phyloP scores from a whole-genome alignment of 2,329 filamentous ascomycete species.

The Anthostomella pinea region DNA sequence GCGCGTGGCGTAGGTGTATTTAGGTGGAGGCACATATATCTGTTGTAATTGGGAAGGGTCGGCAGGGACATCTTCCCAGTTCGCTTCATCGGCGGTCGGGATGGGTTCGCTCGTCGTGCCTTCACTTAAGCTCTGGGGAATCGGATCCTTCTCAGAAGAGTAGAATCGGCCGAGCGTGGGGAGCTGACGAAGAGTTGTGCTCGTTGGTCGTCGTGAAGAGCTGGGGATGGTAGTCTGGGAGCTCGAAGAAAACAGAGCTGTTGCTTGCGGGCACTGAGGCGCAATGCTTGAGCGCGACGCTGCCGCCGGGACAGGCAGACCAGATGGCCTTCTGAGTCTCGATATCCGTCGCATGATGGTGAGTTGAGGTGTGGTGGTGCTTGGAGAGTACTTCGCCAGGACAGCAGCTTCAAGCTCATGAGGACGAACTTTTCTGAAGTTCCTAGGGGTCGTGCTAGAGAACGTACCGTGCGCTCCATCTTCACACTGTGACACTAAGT shows the following conservation, averaged over 20 bases:
- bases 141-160: constrained; percentile 18
- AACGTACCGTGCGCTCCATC: too few relatives aligned
- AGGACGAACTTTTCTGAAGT: too few relatives aligned
- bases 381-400: neutral
- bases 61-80: neutral
- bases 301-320: constrained; percentile 11
- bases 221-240: constrained; percentile 3
- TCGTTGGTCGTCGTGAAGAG: constrained; percentile 3
- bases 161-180: constrained; percentile 21
- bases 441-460: too few relatives aligned
- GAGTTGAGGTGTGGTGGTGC: constrained; percentile 1
- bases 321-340: constrained; percentile 25
- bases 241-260: constrained; percentile 10
- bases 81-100: constrained; percentile 1
- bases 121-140: neutral
- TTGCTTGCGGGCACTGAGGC: neutral
- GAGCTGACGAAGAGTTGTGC: constrained; percentile 2
- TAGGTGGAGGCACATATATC: constrained; percentile 18
- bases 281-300: neutral
- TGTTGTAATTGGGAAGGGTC: too few relatives aligned
- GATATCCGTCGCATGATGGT: constrained; percentile 31
- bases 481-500: too few relatives aligned
- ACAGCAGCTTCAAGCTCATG: too few relatives aligned
- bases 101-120: neutral
- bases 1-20: constrained; percentile 27